Percentiles rank a stretch among this genome's conserved stretches.
phyloP scores from a whole-genome alignment of 129 eudicot species.

The Apium graveolens region DNA sequence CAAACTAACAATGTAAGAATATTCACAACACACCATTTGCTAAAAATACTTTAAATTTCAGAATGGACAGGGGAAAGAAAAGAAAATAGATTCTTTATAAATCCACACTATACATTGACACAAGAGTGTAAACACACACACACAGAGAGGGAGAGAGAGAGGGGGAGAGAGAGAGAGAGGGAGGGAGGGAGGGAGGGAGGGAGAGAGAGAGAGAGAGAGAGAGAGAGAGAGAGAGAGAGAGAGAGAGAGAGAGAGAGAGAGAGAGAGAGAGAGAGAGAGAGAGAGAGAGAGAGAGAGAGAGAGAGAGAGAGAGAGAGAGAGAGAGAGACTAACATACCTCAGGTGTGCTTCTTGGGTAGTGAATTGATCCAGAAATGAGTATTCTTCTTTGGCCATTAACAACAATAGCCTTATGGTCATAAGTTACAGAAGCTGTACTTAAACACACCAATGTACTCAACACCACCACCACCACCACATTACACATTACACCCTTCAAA shows the following conservation, averaged over 20 bases:
- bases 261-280: background rate
- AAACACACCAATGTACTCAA: slow-evolving; percentile 38
- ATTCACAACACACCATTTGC: background rate
- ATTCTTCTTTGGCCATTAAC: slow-evolving; percentile 78
- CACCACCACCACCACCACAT: slow-evolving; percentile 19
- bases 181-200: background rate
- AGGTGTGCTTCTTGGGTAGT: slow-evolving; percentile 96
- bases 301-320: background rate
- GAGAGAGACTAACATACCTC: slow-evolving; percentile 41
- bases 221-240: background rate
- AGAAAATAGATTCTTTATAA: background rate
- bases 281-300: no score
- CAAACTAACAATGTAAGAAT: background rate
- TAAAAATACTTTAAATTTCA: background rate
- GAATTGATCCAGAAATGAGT: slow-evolving; percentile 95
- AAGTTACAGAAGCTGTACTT: slow-evolving; percentile 51
- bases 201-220: background rate
- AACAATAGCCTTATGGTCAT: slow-evolving; percentile 67
- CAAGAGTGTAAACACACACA: background rate
- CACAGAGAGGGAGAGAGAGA: no score
- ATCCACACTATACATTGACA: slow-evolving; percentile 22
- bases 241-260: background rate
- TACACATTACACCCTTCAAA: slow-evolving; percentile 16
- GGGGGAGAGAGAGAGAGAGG: background rate
- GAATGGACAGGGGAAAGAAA: background rate